Base-by-base conservation (phyloP, 2,329 filamentous ascomycete species). In the Fusarium incarnatum region DNA sequence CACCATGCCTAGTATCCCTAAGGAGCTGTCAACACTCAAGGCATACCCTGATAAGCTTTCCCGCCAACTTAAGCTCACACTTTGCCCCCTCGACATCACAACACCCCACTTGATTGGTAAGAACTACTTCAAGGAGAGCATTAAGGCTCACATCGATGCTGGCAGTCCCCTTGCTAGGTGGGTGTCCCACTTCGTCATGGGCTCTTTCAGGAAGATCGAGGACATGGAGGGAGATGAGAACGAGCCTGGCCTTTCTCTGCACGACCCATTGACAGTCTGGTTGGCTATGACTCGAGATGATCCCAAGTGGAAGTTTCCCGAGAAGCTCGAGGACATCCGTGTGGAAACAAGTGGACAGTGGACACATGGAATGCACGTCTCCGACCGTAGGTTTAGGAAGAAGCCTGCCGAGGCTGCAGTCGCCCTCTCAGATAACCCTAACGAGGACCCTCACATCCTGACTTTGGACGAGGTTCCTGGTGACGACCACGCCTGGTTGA, bases 321-420 rank as follows among this genome's bases (percentile, higher is more conserved):
- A 82, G 16, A 83, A 86, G 60, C 88, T 84, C 0, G 92, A 97
- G 79, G 96, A 99, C 78, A 91, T 99, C 59, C 87, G 96, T 22
- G 85, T 99, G 42, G 96, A 99, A 82, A 97, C 94, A 0, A 83
- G 88, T 4, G 96, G 95, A 3, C 96, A 98, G 83, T 99, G 96
- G 96, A 97, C 94, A 47, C 86, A 93, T 60, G 95, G 96, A 2
- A 94, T 96, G 90, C 94, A 94, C 76, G 86, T 98, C 32, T 84
- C 94, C 42, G 96, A 99, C 83, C 86, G 89, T 37, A 87, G 96
- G 46, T 81, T 82, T 40, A 82, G 89, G 56, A 83, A 82, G 67
- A 88, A 88, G 76, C 84, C 83, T 8, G 85, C 81, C 13, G 83
- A 83, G 66, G 74, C 78, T 13, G 78, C 79, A 46, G 75, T 81